Evolutionary conservation across 1,284 basidiomycete species (phyloP), one percentile per base, ranked within the genome.

Genomic region (Naganishia liquefaciens): DNA sequence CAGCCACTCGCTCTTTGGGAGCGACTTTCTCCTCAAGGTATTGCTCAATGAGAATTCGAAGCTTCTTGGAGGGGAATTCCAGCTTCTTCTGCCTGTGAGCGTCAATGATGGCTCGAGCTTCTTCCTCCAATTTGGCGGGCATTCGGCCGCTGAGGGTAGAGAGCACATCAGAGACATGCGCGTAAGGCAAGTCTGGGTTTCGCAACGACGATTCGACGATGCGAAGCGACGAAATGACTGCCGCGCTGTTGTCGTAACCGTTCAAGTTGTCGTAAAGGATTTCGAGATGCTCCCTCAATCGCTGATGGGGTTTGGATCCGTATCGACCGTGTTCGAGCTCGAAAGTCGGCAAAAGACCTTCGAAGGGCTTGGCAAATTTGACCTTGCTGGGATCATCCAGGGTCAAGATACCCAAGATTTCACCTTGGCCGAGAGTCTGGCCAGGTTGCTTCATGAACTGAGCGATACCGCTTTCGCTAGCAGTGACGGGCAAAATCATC

Each of bases 371-470:
- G 68, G 96, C 96, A 73, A 98, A 95, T 79, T 93, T 96, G 74
- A 99, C 96, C 70, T 93, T 93, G 71, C 88, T 86, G 42, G 96
- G 96, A 78, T 99, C 95, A 76, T 99, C 96, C 65, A 99, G 87
- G 19, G 92, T 92, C 60, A 99, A 84, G 76, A 99, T 95, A 81
- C 96, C 96, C 68, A 99, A 87, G 69, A 99, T 93, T 78, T 98
- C 96, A 54, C 96, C 96, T n/a, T 94, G 91, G 72, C 92, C 90
- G 65, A 99, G 86, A 70, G 92, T 93, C 73, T 95, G 90, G 72
- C 96, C 96, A 60, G 95, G 91, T 76, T 98, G 93, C 82, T 98
- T 99, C 79, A 99, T 93, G 76, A 99, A 89, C 75, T 94, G 91
- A n/a, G 92, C 87, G 53, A 90, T 85, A 77, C 96, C 96, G 77